Conservation (phyloP, 2,329 filamentous ascomycete genomes). For the Macrophomina phaseolina region DNA sequence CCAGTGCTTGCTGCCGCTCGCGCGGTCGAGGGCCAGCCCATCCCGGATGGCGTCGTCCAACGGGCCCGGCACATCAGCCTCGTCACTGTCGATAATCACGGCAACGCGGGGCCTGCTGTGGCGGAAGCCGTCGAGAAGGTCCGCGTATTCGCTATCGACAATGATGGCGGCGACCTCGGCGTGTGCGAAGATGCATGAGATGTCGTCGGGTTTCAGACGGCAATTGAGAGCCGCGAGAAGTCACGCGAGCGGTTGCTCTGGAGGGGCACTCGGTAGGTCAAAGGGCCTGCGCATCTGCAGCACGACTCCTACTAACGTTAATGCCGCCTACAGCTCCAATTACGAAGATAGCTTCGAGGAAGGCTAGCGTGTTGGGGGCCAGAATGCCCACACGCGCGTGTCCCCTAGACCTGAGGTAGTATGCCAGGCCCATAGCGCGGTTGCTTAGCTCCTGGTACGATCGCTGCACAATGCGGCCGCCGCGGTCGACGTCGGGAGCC, state of each 20-base stretch:
- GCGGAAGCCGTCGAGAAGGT: constrained; percentile 71
- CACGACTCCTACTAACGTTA: constrained; percentile 62
- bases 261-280: too few relatives aligned
- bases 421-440: constrained; percentile 84
- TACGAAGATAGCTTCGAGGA: constrained; percentile 88
- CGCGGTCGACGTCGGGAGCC: constrained; percentile 79
- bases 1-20: constrained; percentile 76
- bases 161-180: constrained; percentile 86
- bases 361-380: constrained; percentile 91
- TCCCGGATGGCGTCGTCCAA: constrained; percentile 86
- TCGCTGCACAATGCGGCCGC: constrained; percentile 73
- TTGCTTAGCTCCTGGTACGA: constrained; percentile 84
- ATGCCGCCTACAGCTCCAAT: constrained; percentile 81
- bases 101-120: constrained; percentile 66
- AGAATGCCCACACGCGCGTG: constrained; percentile 83
- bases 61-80: constrained; percentile 75
- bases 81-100: constrained; percentile 77
- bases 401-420: constrained; percentile 78
- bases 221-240: constrained; percentile 65
- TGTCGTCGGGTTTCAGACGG: constrained; percentile 79
- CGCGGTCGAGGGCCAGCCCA: constrained; percentile 73
- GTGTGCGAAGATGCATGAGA: constrained; percentile 88
- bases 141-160: constrained; percentile 79
- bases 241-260: too few relatives aligned
- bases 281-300: too few relatives aligned